phyloP scores from a whole-genome alignment of 192 early-diverging fungal species.

The Entophlyctis luteolus region DNA sequence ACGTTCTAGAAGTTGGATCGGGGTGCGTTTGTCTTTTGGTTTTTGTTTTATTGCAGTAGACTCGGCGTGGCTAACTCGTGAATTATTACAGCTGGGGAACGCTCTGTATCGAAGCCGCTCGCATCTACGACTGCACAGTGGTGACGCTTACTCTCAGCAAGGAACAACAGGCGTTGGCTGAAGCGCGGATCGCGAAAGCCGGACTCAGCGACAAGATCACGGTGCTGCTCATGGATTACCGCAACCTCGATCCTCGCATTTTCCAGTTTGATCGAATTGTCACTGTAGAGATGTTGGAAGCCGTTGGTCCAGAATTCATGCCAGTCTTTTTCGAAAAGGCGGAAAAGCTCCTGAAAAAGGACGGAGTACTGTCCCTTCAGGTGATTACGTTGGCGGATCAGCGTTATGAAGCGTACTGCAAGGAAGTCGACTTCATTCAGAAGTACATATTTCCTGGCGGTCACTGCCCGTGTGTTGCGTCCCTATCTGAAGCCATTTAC shows the following conservation, averaged over 20 bases:
- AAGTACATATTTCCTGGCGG: conserved; percentile 77
- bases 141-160: conserved; percentile 61
- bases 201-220: conserved; percentile 54
- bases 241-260: conserved; percentile 48
- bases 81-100: conserved; percentile 53
- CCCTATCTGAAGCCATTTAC: conserved; percentile 49
- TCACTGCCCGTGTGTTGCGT: conserved; percentile 63
- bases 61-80: not conserved
- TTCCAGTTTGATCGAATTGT: conserved; percentile 69
- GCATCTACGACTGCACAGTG: conserved; percentile 54
- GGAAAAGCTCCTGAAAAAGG: conserved; percentile 54
- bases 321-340: conserved; percentile 58
- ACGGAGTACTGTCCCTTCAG: conserved; percentile 57
- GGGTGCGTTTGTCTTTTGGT: conserved; percentile 47
- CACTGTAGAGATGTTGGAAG: conserved; percentile 72
- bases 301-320: conserved; percentile 65
- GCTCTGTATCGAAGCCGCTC: conserved; percentile 62
- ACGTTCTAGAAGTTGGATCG: conserved; percentile 68
- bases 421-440: conserved; percentile 64
- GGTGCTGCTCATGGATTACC: conserved; percentile 67
- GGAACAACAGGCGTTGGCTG: conserved; percentile 64
- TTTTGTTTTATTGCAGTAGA: too few species aligned
- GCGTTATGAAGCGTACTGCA: conserved; percentile 55
- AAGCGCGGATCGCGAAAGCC: conserved; percentile 55
- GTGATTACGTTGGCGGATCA: conserved; percentile 70